Base-by-base conservation (phyloP, 805 yeast genomes). In the Candida nanaspora region DNA sequence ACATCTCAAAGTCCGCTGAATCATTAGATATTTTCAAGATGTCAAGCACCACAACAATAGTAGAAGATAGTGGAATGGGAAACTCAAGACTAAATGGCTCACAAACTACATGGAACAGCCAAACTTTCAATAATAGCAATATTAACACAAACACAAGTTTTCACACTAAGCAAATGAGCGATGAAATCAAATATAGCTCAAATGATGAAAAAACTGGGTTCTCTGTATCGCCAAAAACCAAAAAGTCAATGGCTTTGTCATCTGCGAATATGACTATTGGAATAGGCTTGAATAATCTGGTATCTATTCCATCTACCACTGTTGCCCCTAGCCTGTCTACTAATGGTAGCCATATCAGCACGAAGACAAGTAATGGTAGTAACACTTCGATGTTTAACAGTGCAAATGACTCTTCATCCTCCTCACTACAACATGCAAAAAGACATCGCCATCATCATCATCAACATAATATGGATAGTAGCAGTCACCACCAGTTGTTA, bases 181-280 rank as follows among this genome's bases (percentile, higher is more conserved):
- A 20, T 3, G 35, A 20, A 6, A 33, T 33, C 16, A 33, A 33
- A 21, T 33, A 33, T 18, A 13, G 27, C 6, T 21, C 35, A 3
- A 31, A 19, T 14, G 21, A 20, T 21, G 35, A 27, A 21, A 7
- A 15, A 13, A 14, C 27, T 21, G 37, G 37, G 9, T 34, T 34
- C 16, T n/a, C 28, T 11, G 23, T 34, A 7, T 22, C 37, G 7
- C 37, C 37, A 22, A 34, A 34, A 21, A 34, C 37, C 2, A 34
- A 34, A 11, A 34, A 34, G 8, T 34, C 37, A 34, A 34, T 25
- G 29, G 37, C 21, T n/a, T 29, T 40, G 5, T 38, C 39, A 23
- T 42, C 47, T 8, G 42, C 38, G 33, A 50, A 37, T 35, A 43
- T 23, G 36, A 38, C 30, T 18, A 25, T 11, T 23, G 27, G 27